Evolutionary conservation across 1,139 yeast species (phyloP).

Genomic region (Saccharomyces hybrid): DNA sequence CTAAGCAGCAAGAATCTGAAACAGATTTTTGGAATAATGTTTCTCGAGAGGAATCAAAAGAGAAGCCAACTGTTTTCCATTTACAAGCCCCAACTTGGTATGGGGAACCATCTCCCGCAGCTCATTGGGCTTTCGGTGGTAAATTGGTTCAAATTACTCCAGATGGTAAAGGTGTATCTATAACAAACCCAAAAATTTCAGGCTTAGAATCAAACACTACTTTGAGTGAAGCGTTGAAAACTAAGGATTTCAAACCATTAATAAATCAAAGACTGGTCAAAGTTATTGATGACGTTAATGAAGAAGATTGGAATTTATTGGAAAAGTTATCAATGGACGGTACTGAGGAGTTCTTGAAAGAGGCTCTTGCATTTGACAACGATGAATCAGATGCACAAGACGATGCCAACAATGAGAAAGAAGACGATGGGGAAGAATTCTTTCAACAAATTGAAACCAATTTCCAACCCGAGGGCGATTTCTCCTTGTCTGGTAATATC

Average conservation of each 20-base stretch:
- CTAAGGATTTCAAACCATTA: constrained; percentile 47
- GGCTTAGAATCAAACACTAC: constrained; percentile 37
- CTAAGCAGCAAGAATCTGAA: constrained; percentile 37
- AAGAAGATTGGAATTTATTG: constrained; percentile 73
- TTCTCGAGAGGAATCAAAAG: constrained; percentile 41
- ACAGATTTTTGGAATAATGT: constrained; percentile 85
- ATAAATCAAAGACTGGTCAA: constrained; percentile 46
- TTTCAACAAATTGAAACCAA: constrained; percentile 32
- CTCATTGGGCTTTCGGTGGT: constrained; percentile 87
- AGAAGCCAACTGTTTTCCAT: constrained; percentile 35
- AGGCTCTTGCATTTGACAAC: constrained; percentile 31
- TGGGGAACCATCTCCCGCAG: constrained; percentile 62
- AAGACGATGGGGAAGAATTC: constrained; percentile 31
- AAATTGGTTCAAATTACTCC: constrained; percentile 58
- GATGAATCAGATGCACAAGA: constrained; percentile 30
- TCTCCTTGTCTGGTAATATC: constrained; percentile 33
- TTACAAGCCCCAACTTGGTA: constrained; percentile 88
- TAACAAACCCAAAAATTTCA: constrained; percentile 42
- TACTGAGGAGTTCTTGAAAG: constrained; percentile 36
- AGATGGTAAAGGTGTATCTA: constrained; percentile 38
- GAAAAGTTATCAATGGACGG: constrained; percentile 48
- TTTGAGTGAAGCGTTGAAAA: constrained; percentile 52
- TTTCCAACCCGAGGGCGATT: constrained; percentile 38
- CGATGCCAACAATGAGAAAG: constrained; percentile 14
- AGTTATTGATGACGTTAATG: constrained; percentile 40